Conservation (phyloP, 2,329 filamentous ascomycete species). For the Elsinoe necatrix region DNA sequence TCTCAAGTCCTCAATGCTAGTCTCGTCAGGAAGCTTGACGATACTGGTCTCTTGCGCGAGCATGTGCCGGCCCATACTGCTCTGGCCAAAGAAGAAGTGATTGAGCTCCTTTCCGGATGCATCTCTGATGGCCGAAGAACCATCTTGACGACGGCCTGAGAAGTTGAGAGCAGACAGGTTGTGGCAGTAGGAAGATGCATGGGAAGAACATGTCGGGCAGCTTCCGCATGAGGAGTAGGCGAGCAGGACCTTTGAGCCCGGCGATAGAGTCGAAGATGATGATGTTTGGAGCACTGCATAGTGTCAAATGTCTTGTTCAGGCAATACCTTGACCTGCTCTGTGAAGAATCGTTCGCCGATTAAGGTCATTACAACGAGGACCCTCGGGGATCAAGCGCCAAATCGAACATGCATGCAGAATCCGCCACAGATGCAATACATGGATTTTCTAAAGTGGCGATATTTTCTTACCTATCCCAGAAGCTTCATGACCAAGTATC, state of each 20-base stretch:
- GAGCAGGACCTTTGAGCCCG: conserved; percentile 23
- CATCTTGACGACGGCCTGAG: conserved; percentile 16
- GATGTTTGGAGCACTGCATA: neutral
- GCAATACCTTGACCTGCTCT: too few relatives aligned
- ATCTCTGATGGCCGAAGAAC: conserved; percentile 18
- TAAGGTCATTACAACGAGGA: too few relatives aligned
- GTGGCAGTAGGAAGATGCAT: conserved; percentile 22
- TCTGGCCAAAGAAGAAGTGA: conserved; percentile 25
- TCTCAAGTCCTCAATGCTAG: conserved; percentile 22
- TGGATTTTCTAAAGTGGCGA: neutral
- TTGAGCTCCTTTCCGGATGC: conserved; percentile 19
- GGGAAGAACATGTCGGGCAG: conserved; percentile 20
- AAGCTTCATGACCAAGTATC: conserved; percentile 23
- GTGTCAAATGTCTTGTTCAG: neutral
- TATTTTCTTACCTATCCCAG: conserved; percentile 18
- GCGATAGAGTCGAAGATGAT: conserved; percentile 15
- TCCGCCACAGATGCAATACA: neutral
- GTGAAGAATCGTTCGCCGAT: too few relatives aligned
- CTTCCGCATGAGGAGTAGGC: conserved; percentile 21
- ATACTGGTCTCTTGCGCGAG: conserved; percentile 22
- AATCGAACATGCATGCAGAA: neutral
- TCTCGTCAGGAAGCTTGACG: conserved; percentile 20
- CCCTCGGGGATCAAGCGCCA: too few relatives aligned
- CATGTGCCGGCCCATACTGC: conserved; percentile 22
- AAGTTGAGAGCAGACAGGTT: conserved; percentile 21